Base-by-base conservation (phyloP, 495 filamentous ascomycete species). In the Durotheca rogersii region DNA sequence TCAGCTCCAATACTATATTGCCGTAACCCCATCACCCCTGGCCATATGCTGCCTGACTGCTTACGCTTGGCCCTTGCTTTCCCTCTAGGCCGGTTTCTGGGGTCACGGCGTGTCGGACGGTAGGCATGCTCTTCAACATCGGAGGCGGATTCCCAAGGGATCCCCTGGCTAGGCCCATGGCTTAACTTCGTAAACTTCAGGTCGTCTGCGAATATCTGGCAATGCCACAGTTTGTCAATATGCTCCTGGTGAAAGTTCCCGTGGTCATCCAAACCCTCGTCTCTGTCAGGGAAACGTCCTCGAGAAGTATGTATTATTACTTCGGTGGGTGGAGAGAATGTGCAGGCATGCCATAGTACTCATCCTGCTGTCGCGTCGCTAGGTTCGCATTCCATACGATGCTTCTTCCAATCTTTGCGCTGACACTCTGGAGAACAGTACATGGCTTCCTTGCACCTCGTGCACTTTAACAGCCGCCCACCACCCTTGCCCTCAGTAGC, bases 351-450 rank as follows among this genome's bases (percentile, higher is more conserved):
- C n/a, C 23, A 9, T 27, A 27, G 16, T 1, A 6, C 1, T 15
- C 9, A 38, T 38, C 29, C 1, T 29, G 14, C 23, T 23, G 41
- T 31, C 33, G 16, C 17, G 27, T 6, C 31, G 36, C 44, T 39
- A 14, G 52, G 21, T 27, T 29, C 40, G 17, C 69, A 72, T 47
- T 70, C 66, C 51, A 53, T 53, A 25, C 56, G 34, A 33, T 72
- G 69, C 44, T 55, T 67, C 51, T 63, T 68, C 69, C 69, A 73
- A 32, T 70, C 68, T 43, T 45, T 59, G 39, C 61, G 65, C 58
- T 71, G 67, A 39, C 69, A 72, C 35, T 62, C 65, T 0, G 23
- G 23, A 12, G 57, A 58, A 51, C 71, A 72, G 36, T 71, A 72
- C 54, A 29, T 57, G 5, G 53, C 65, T 41, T 40, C 47, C 32